phyloP scores from a whole-genome alignment of 805 yeast species.

The Wickerhamomyces queroliae region DNA sequence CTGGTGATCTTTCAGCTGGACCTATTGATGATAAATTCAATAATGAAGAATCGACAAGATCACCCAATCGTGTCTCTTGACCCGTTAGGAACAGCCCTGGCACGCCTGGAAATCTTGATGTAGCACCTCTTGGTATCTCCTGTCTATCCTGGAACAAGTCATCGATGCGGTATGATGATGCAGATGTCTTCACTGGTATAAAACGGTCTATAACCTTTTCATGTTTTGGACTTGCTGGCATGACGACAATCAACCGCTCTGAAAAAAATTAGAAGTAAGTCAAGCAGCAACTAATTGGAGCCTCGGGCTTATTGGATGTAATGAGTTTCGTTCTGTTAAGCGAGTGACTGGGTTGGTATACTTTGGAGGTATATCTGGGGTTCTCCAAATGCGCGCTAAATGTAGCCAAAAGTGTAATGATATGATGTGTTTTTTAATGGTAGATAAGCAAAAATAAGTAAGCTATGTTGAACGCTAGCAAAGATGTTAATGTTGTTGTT shows the following conservation, averaged over 20 bases:
- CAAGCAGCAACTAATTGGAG: not conserved
- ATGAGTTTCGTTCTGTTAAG: not conserved
- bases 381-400: not conserved
- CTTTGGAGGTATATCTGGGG: not conserved
- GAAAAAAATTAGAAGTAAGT: not conserved
- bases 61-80: constrained; percentile 17
- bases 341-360: not conserved
- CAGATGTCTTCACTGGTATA: not conserved
- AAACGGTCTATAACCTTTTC: not conserved
- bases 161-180: constrained; percentile 12
- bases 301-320: no score
- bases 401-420: not conserved
- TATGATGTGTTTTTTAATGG: not conserved
- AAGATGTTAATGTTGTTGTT: not conserved
- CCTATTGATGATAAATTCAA: not conserved
- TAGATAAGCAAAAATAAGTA: not conserved
- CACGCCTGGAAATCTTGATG: not conserved
- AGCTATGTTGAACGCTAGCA: not conserved
- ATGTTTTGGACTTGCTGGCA: not conserved
- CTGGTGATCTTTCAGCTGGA: not conserved
- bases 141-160: no score
- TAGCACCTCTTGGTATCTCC: no score
- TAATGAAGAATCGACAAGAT: constrained; percentile 1
- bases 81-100: constrained; percentile 13
- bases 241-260: no score